phyloP scores from a whole-genome alignment of 75 land plant species.

The Azolla pinnata region DNA sequence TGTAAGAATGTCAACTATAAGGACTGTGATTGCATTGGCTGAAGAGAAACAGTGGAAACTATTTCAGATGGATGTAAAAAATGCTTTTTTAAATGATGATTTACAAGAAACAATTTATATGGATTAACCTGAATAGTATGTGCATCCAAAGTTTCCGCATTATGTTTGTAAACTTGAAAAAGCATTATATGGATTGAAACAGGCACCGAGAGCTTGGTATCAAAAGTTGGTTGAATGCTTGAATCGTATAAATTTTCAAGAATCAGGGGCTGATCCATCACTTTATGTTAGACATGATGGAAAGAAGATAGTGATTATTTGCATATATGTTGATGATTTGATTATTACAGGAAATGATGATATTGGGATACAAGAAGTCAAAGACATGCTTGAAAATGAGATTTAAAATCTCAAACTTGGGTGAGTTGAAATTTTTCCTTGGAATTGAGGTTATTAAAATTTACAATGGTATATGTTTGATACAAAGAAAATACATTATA shows the following conservation, averaged over 20 bases:
- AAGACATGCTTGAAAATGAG: conserved; percentile 10
- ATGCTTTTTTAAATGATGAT: conserved; percentile 6
- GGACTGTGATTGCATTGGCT: conserved; percentile 7
- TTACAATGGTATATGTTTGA: conserved; percentile 10
- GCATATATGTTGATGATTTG: conserved; percentile 31
- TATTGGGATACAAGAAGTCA: conserved; percentile 8
- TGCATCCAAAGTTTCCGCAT: background rate
- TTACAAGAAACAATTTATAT: conserved; percentile 12
- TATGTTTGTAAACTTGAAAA: conserved; percentile 15
- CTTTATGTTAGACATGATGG: conserved; percentile 9
- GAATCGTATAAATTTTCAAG: conserved; percentile 7
- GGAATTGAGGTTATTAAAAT: conserved; percentile 13
- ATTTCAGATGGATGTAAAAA: conserved; percentile 16
- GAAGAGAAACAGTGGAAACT: conserved; percentile 10
- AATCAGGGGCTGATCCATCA: conserved; percentile 12
- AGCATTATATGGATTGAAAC: conserved; percentile 16
- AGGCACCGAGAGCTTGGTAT: conserved; percentile 24
- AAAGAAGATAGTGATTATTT: conserved; percentile 8
- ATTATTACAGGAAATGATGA: conserved; percentile 17
- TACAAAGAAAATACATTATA: conserved; percentile 14
- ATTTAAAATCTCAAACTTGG: conserved; percentile 21
- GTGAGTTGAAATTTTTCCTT: conserved; percentile 14
- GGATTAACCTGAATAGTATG: conserved; percentile 15
- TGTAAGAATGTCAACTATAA: conserved; percentile 7
- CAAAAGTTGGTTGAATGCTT: conserved; percentile 14